These are phyloP conservation scores for Fomitiporia mediterranea DNA, from an alignment of 1,284 basidiomycete species.

Conservation along the genomic window DNA sequence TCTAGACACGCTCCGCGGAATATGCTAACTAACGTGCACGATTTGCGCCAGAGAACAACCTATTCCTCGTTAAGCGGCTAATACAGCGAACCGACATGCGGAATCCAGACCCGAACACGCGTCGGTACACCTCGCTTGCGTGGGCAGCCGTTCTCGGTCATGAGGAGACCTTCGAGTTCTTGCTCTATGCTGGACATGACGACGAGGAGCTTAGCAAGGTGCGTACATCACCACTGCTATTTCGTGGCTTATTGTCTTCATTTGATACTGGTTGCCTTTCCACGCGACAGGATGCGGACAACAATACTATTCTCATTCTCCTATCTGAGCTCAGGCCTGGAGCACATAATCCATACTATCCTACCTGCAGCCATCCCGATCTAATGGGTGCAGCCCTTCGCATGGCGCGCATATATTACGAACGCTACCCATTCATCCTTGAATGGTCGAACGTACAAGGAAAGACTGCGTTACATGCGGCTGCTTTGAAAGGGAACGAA, in stretches of 20 bases:
- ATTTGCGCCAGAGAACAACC: slow-evolving; percentile 73
- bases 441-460: slow-evolving; percentile 89
- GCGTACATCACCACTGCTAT: slow-evolving; percentile 30
- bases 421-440: slow-evolving; percentile 77
- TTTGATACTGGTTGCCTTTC: not conserved
- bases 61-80: slow-evolving; percentile 81
- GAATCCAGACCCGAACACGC: slow-evolving; percentile 74
- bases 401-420: slow-evolving; percentile 78
- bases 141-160: slow-evolving; percentile 84
- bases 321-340: slow-evolving; percentile 72
- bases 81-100: slow-evolving; percentile 80
- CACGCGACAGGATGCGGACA: slow-evolving; percentile 71
- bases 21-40: slow-evolving; percentile 21
- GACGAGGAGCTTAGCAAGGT: slow-evolving; percentile 87
- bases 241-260: slow-evolving; percentile 4
- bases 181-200: slow-evolving; percentile 80
- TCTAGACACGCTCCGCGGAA: slow-evolving; percentile 8
- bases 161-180: slow-evolving; percentile 86
- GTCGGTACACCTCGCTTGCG: slow-evolving; percentile 79
- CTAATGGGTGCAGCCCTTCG: slow-evolving; percentile 65
- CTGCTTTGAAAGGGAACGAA: slow-evolving; percentile 84
- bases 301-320: slow-evolving; percentile 86
- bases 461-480: slow-evolving; percentile 86
- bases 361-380: slow-evolving; percentile 49
- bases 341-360: slow-evolving; percentile 41